phyloP scores from a whole-genome alignment of 768 basidiomycete species.

The Plicaturopsis crispa region DNA sequence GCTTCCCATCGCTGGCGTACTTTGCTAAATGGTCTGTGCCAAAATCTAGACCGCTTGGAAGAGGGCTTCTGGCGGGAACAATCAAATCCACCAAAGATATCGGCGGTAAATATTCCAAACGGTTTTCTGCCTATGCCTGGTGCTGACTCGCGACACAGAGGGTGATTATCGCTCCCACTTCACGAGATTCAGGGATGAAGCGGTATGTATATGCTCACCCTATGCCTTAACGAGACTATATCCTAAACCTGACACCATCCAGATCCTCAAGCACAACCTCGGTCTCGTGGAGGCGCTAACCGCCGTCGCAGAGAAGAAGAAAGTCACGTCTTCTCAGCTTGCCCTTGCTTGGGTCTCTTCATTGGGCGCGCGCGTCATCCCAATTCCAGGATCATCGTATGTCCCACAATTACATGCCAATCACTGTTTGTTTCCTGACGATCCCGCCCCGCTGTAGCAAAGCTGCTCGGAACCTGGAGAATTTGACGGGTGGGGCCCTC shows the following conservation, averaged over 20 bases:
- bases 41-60: conserved; percentile 39
- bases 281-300: conserved; percentile 33
- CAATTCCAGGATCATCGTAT: conserved; percentile 42
- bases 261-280: conserved; percentile 30
- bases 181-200: conserved; percentile 40
- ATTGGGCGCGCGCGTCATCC: conserved; percentile 35
- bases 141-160: conserved; percentile 15
- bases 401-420: conserved; percentile 17
- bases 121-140: background rate
- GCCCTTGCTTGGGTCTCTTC: conserved; percentile 35
- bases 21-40: conserved; percentile 4
- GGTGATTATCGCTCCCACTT: conserved; percentile 30
- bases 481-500: background rate
- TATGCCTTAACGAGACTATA: conserved; percentile 6
- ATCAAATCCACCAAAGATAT: conserved; percentile 33
- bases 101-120: conserved; percentile 11
- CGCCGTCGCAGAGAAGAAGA: conserved; percentile 32
- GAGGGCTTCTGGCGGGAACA: conserved; percentile 44
- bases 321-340: conserved; percentile 35
- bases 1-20: background rate
- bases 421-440: background rate
- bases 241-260: conserved; percentile 5
- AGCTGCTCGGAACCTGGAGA: background rate
- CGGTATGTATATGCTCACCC: no score
- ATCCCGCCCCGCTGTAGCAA: background rate